Conservation (phyloP, 73 alveolate genomes). For the Tetrahymena borealis region DNA sequence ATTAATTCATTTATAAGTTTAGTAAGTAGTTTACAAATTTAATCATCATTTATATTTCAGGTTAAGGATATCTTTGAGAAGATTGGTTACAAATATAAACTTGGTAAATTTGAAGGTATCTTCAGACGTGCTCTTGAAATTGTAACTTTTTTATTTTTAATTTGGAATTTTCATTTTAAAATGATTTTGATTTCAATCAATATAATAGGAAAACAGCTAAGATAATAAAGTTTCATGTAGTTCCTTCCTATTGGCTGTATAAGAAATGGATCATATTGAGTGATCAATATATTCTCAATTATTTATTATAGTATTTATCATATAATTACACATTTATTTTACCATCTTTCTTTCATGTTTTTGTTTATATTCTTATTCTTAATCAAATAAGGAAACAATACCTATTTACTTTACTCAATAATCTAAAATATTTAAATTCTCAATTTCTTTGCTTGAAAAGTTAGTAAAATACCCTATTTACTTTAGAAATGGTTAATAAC, state of each 20-base stretch:
- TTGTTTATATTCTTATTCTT: too few species aligned
- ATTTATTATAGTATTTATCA: too few species aligned
- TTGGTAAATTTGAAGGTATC: slow-evolving; percentile 41
- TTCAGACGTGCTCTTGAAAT: slow-evolving; percentile 36
- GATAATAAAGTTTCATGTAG: not conserved
- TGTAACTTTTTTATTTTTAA: not conserved
- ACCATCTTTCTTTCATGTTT: too few species aligned
- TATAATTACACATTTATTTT: too few species aligned
- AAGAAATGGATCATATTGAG: not conserved
- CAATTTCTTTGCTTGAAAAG: too few species aligned
- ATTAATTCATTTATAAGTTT: not conserved
- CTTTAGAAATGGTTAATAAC: too few species aligned
- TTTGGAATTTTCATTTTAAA: not conserved
- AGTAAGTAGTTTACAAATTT: not conserved
- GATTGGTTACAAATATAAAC: slow-evolving; percentile 30
- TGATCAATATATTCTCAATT: not conserved
- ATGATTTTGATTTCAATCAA: not conserved
- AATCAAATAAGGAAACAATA: too few species aligned
- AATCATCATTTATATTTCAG: not conserved
- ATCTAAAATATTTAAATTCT: too few species aligned
- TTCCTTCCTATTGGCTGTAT: not conserved
- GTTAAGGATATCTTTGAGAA: slow-evolving; percentile 28
- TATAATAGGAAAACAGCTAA: not conserved
- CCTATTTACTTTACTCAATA: too few species aligned
- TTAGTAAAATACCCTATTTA: too few species aligned